Evolutionary conservation across 2,329 filamentous ascomycete species (phyloP).

Genomic region (Cadophora gregata): DNA sequence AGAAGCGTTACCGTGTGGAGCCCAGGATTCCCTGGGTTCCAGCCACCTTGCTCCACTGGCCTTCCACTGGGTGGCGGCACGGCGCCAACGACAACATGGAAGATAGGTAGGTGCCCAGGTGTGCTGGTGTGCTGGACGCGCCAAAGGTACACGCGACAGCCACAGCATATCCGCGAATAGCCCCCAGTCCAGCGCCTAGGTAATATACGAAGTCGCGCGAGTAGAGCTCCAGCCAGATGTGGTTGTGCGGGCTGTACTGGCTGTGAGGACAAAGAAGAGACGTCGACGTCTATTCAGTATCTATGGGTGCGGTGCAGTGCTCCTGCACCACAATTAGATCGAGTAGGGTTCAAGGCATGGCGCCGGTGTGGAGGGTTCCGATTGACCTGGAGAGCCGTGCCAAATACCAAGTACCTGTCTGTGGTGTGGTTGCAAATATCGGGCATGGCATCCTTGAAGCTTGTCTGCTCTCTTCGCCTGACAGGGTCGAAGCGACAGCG

Average conservation of each 20-base stretch:
- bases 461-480: not conserved
- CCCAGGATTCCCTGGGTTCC: conserved; percentile 20
- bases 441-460: not conserved
- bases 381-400: conserved; percentile 16
- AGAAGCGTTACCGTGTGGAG: conserved; percentile 21
- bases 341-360: conserved; percentile 18
- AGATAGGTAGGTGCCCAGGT: no score
- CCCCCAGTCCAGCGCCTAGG: conserved; percentile 8
- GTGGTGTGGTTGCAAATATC: not conserved
- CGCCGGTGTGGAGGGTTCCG: conserved; percentile 8
- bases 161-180: conserved; percentile 18
- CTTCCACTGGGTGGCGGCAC: conserved; percentile 19
- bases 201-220: not conserved
- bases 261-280: not conserved
- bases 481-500: not conserved
- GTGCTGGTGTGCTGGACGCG: not conserved
- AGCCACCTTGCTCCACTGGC: not conserved
- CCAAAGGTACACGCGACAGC: conserved; percentile 19
- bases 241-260: not conserved
- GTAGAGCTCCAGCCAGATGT: not conserved
- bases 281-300: not conserved
- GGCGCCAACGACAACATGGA: not conserved
- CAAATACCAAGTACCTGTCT: not conserved
- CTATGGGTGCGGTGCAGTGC: not conserved
- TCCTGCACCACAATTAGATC: not conserved